These are phyloP conservation scores for Hypomyces perniciosus DNA, from an alignment of 2,329 filamentous ascomycete species.

Conservation along the genomic window DNA sequence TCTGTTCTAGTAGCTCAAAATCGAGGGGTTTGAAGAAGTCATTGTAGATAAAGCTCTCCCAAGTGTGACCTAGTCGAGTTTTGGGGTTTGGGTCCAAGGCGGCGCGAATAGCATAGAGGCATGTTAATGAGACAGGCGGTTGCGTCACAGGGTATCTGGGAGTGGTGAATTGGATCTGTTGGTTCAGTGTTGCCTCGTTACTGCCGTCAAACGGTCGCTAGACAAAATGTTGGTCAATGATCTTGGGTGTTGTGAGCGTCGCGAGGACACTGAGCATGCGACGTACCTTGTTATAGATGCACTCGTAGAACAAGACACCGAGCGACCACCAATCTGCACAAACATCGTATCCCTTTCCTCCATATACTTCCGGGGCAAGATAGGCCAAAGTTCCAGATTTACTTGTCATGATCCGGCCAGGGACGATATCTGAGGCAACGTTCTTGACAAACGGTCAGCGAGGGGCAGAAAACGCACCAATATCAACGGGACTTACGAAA, in stretches of 20 bases:
- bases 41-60: slow-evolving; percentile 78
- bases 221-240: background rate
- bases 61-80: slow-evolving; percentile 78
- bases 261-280: background rate
- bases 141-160: slow-evolving; percentile 90
- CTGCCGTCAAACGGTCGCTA: slow-evolving; percentile 90
- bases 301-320: slow-evolving; percentile 97
- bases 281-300: slow-evolving; percentile 93
- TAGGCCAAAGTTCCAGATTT: slow-evolving; percentile 97
- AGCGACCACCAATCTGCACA: slow-evolving; percentile 99
- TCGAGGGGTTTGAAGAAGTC: slow-evolving; percentile 85
- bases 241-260: background rate
- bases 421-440: slow-evolving; percentile 87
- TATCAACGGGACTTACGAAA: slow-evolving; percentile 61
- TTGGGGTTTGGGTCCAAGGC: slow-evolving; percentile 75
- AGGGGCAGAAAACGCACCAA: background rate
- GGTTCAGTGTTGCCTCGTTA: slow-evolving; percentile 72
- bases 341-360: slow-evolving; percentile 78
- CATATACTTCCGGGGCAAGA: slow-evolving; percentile 90
- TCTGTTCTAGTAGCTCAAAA: slow-evolving; percentile 76
- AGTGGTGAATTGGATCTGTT: slow-evolving; percentile 72
- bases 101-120: slow-evolving; percentile 80
- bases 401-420: slow-evolving; percentile 78
- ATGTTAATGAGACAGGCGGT: slow-evolving; percentile 81
- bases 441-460: slow-evolving; percentile 56